Base-by-base conservation (phyloP, 2,329 filamentous ascomycete genomes). In the Ascosphaera apis region DNA sequence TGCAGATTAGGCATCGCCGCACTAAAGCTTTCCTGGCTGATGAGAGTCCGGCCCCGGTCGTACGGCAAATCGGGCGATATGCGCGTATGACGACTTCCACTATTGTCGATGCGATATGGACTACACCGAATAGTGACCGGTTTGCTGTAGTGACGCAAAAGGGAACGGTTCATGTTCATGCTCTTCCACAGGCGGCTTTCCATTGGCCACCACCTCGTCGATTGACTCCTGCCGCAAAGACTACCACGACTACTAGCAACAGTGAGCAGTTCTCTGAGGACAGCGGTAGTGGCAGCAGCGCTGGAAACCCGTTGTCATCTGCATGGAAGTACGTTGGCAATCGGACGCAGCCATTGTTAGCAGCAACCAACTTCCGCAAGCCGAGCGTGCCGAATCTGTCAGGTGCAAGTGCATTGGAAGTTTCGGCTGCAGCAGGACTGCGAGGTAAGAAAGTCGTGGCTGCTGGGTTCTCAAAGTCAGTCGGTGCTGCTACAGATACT, bases 131-230 rank as follows among this genome's bases (percentile, higher is more conserved):
- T 38, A 81, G 80, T 15, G 80, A 91, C 49, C 75, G 79, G 39
- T 60, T 91, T 28, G 86, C 84, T 1, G 74, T 98, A 57, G 72
- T 93, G 17, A 95, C 88, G 1, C 82, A 91, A 48, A 79, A 84
- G 45, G 83, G 86, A n/a, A 98, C 88, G 6, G 74, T 93, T 8
- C 88, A 98, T 55, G 69, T 95, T 31, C 75, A 92, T 43, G 80
- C 92, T 44, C 69, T 95, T 54, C 82, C 83, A 6, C 65, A 71
- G 33, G 78, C 72, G 42, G 80, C 81, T 3, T 86, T 84, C 46
- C 72, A 78, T 44, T 92, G 84, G 84, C 84, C 84, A 30, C 80
- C 83, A 16, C 74, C 58, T 41, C 56, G 59, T 15, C 55, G 56
- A 34, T 9, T 8, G 9, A 13, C 25, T 13, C 25, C 25, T 9